Evolutionary conservation across 2,329 filamentous ascomycete species (phyloP), one percentile per base, ranked within the genome.

Genomic region (Claviceps arundinis): DNA sequence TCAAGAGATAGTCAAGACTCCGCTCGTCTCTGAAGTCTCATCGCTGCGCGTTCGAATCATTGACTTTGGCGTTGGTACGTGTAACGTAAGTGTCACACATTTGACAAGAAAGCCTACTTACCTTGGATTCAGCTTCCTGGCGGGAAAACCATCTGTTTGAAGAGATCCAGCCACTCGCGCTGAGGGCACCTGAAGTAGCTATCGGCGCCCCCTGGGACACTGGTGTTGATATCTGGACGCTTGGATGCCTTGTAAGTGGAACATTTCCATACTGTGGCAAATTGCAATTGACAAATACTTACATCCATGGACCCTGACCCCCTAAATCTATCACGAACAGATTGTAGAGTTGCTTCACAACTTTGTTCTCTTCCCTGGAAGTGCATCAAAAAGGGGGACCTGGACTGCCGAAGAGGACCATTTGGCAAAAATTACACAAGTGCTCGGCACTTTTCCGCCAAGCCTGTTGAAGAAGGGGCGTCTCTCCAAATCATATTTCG

Each of bases 161-260:
- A 17, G 34, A 40, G 2, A 62, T 63, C 24, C 58, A 62, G 41
- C 58, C 60, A 0, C 51, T 57, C 0, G 55, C 54, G 2, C 57
- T 63, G 4, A 57, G 57, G 11, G 52, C 60, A 3, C 19, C 19
- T 2, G 19, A 19, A 19, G 19, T 19, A 19, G 19, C 19, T 19
- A 19, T 19, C 19, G 19, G 19, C 19, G 19, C 19, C 2, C 19
- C 19, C 19, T 19, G 19, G 19, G 19, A 19, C 19, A 19, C 19
- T 2, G 19, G 19, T 19, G 19, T 19, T 19, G 19, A 19, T 19
- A 19, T 19, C 19, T 19, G 19, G 19, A 19, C 19, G 2, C 19
- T 19, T 2, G 19, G 19, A 19, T 19, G 19, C 19, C 19, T 19
- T 19, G 19, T 19, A 19, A 19, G 19, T 19, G 2, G 19, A 2